These are phyloP conservation scores for Alternaria gansuensis DNA, from an alignment of 2,329 filamentous ascomycete genomes.

Conservation along the genomic window DNA sequence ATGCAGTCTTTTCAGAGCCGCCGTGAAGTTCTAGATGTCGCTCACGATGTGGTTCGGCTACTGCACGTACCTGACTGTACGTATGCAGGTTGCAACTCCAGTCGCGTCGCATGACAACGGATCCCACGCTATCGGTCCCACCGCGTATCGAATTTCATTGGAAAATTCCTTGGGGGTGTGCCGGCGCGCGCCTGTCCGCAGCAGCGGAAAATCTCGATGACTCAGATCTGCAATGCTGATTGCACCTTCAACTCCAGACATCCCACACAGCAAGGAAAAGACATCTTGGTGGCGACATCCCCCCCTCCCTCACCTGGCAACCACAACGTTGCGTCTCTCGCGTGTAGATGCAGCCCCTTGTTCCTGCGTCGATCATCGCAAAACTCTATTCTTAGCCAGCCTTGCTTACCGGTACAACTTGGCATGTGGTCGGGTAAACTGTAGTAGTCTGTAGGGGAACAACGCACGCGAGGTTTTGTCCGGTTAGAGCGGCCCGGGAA, in stretches of 20 bases:
- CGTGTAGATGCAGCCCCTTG: conserved; percentile 1
- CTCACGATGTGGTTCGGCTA: conserved; percentile 6
- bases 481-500: not conserved
- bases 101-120: not conserved
- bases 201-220: not conserved
- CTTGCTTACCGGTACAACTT: conserved; percentile 6
- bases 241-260: not conserved
- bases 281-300: not conserved
- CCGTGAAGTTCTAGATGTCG: not conserved
- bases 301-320: not conserved
- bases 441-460: conserved; percentile 1
- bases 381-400: conserved; percentile 14
- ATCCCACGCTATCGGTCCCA: conserved; percentile 10
- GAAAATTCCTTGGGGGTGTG: conserved; percentile 1
- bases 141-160: conserved; percentile 12
- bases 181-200: not conserved
- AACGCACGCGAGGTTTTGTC: conserved; percentile 1
- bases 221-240: not conserved
- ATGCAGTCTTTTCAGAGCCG: not conserved
- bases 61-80: conserved; percentile 1
- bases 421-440: conserved; percentile 6
- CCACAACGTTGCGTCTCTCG: not conserved
- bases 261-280: not conserved
- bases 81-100: conserved; percentile 3
- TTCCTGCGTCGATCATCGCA: conserved; percentile 5